Evolutionary conservation across 2,329 filamentous ascomycete genomes (phyloP).

Genomic region (Penicillium hordei): DNA sequence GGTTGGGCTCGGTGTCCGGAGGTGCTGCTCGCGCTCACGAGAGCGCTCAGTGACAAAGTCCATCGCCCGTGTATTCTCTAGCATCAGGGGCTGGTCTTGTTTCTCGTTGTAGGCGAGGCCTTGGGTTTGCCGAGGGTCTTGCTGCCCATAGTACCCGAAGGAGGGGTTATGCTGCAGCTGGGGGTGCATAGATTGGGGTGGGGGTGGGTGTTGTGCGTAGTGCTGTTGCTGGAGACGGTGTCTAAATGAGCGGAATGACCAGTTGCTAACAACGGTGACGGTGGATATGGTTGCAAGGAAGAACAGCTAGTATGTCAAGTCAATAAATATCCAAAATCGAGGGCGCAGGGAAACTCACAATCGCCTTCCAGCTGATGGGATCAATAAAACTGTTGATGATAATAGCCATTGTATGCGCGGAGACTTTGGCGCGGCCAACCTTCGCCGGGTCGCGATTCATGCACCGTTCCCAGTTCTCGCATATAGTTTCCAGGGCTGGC

Average conservation of each 20-base stretch:
- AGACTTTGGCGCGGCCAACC: slow-evolving; percentile 76
- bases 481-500: slow-evolving; percentile 71
- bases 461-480: slow-evolving; percentile 79
- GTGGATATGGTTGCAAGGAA: slow-evolving; percentile 44
- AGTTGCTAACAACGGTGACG: slow-evolving; percentile 58
- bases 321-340: slow-evolving; percentile 11
- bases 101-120: slow-evolving; percentile 23
- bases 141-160: slow-evolving; percentile 28
- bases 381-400: slow-evolving; percentile 95
- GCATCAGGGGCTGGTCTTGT: slow-evolving; percentile 30
- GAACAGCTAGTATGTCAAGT: slow-evolving; percentile 33
- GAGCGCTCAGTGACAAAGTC: slow-evolving; percentile 34
- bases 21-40: slow-evolving; percentile 32
- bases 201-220: slow-evolving; percentile 26
- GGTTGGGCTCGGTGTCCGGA: slow-evolving; percentile 41
- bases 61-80: slow-evolving; percentile 33
- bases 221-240: slow-evolving; percentile 35
- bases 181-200: slow-evolving; percentile 24
- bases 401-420: slow-evolving; percentile 82
- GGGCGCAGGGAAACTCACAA: slow-evolving; percentile 50
- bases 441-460: slow-evolving; percentile 80
- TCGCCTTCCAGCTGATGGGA: slow-evolving; percentile 80
- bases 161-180: slow-evolving; percentile 30
- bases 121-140: slow-evolving; percentile 18
- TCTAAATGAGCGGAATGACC: slow-evolving; percentile 58